Percentiles rank a stretch among this genome's conserved stretches.
phyloP scores from a whole-genome alignment of 2,329 filamentous ascomycete genomes.

The Mariannaea sp. region DNA sequence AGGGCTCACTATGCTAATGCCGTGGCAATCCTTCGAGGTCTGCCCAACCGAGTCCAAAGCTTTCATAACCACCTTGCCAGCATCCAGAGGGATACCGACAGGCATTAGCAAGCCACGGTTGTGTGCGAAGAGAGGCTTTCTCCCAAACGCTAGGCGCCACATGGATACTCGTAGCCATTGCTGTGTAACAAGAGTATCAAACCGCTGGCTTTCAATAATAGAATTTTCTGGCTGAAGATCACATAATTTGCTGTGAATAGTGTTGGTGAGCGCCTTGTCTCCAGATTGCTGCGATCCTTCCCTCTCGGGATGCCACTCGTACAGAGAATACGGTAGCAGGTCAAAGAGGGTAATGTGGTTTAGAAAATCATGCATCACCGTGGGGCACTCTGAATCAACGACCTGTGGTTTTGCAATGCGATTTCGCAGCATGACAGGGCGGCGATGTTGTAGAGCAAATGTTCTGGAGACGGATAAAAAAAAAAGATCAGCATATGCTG shows the following conservation, averaged over 20 bases:
- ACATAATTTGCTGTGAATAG: slow-evolving; percentile 39
- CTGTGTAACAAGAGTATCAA: slow-evolving; percentile 42
- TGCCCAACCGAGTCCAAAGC: slow-evolving; percentile 34
- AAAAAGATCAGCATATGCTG: too few relatives aligned
- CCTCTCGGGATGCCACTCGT: slow-evolving; percentile 38
- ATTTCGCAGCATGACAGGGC: slow-evolving; percentile 38
- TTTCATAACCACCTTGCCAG: slow-evolving; percentile 38
- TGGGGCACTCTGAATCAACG: slow-evolving; percentile 40
- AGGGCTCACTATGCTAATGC: slow-evolving; percentile 39
- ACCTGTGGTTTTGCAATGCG: slow-evolving; percentile 40
- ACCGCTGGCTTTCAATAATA: slow-evolving; percentile 41
- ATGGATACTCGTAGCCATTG: slow-evolving; percentile 41
- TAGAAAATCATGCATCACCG: slow-evolving; percentile 43
- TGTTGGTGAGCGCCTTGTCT: slow-evolving; percentile 31
- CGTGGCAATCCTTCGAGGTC: slow-evolving; percentile 41
- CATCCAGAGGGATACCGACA: slow-evolving; percentile 36
- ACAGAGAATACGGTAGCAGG: slow-evolving; percentile 36
- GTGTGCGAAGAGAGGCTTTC: slow-evolving; percentile 31
- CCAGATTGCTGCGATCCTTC: slow-evolving; percentile 28
- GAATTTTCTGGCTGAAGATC: slow-evolving; percentile 36
- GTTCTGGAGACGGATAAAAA: slow-evolving; percentile 25
- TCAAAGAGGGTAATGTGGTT: slow-evolving; percentile 42
- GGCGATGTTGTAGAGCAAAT: slow-evolving; percentile 40
- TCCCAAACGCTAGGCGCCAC: slow-evolving; percentile 40
- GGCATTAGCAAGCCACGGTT: slow-evolving; percentile 29